Conservation (phyloP, 2,329 filamentous ascomycete genomes). For the Sarocladium strictum region DNA sequence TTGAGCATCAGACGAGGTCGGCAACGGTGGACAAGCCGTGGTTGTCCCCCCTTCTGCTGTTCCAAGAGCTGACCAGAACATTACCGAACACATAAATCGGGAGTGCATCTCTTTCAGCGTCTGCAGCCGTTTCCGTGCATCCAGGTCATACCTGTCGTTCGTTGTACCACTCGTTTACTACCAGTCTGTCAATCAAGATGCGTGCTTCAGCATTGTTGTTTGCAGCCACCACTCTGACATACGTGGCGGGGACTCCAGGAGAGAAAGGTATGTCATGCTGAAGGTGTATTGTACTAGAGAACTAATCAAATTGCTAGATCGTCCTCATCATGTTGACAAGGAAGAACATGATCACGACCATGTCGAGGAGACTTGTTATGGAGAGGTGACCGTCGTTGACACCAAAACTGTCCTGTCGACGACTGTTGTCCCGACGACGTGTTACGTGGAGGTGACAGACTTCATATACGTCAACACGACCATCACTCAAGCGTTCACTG, state of each 20-base stretch:
- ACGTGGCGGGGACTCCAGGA: not conserved
- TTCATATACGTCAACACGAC: constrained; percentile 5
- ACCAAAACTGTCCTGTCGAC: not conserved
- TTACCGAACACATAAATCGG: not conserved
- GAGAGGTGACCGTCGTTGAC: not conserved
- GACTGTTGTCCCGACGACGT: not conserved
- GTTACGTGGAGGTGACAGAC: not conserved
- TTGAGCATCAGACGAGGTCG: not conserved
- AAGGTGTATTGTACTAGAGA: not conserved
- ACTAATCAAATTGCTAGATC: not conserved
- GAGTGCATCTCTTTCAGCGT: not conserved
- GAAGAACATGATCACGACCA: not conserved
- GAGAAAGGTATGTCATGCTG: not conserved
- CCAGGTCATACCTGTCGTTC: not conserved
- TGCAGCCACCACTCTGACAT: too few relatives aligned
- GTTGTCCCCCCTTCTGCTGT: too few relatives aligned
- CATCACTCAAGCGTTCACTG: not conserved
- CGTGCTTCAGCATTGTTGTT: not conserved
- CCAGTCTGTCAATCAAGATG: not conserved
- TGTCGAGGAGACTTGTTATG: not conserved
- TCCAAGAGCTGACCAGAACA: too few relatives aligned
- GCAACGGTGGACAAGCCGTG: too few relatives aligned
- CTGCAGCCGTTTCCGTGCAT: not conserved
- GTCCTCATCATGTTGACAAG: not conserved
- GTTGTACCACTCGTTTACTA: not conserved